Percentiles rank a stretch among this genome's conserved stretches.
Conservation (phyloP, 2,329 filamentous ascomycete species). For the Pseudogymnoascus sp. region DNA sequence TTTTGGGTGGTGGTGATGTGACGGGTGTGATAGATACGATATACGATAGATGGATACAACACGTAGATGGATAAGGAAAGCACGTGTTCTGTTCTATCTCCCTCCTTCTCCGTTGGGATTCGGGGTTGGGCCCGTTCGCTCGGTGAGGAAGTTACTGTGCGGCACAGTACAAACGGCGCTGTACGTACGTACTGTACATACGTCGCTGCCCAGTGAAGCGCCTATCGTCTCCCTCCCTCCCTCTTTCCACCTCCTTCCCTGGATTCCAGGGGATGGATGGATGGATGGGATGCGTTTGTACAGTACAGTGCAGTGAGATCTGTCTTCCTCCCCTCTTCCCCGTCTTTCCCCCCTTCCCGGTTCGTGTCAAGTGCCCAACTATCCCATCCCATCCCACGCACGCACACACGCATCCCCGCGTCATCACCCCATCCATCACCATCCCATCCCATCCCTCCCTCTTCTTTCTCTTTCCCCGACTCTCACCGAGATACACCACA, state of each 20-base stretch:
- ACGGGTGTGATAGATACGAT: background rate
- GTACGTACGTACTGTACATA: background rate
- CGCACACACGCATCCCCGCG: background rate
- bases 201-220: background rate
- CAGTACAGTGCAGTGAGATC: background rate
- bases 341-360: background rate
- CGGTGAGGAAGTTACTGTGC: background rate
- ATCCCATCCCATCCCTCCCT: background rate
- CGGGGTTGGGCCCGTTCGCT: background rate
- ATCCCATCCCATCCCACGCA: background rate
- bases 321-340: background rate
- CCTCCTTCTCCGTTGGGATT: background rate
- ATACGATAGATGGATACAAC: background rate
- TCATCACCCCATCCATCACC: background rate
- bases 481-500: background rate
- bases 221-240: background rate
- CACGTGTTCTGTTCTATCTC: background rate
- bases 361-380: background rate
- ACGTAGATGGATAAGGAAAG: background rate
- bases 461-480: background rate
- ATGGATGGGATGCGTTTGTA: background rate
- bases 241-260: background rate
- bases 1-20: background rate
- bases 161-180: background rate
- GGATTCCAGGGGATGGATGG: background rate